phyloP scores from a whole-genome alignment of 179 eudicot species.

The Nepenthes alata region DNA sequence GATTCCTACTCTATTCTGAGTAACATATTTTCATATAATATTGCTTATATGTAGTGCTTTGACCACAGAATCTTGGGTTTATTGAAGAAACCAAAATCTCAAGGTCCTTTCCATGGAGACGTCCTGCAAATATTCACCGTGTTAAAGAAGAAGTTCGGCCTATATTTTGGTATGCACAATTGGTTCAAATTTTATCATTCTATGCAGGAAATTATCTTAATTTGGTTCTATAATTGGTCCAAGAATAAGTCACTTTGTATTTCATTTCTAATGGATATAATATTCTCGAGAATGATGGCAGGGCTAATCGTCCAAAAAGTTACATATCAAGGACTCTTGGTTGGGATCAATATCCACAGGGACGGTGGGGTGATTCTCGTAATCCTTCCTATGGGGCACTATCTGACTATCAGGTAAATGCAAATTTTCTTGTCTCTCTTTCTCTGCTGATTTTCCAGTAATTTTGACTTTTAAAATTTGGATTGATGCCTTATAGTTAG shows the following conservation, averaged over 20 bases:
- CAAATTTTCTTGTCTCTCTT: neutral
- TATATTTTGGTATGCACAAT: slow-evolving; percentile 61
- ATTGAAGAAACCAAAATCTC: slow-evolving; percentile 80
- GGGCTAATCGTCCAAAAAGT: slow-evolving; percentile 99
- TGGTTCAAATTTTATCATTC: neutral
- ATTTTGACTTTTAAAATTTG: too few species aligned
- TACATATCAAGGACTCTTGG: slow-evolving; percentile 75
- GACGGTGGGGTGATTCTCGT: slow-evolving; percentile 91
- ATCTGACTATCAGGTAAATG: slow-evolving; percentile 71
- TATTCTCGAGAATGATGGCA: slow-evolving; percentile 20
- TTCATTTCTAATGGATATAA: slow-evolving; percentile 5
- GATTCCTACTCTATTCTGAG: neutral
- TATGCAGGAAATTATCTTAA: neutral
- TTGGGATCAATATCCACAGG: slow-evolving; percentile 92
- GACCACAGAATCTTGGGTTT: slow-evolving; percentile 86
- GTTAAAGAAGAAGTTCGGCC: slow-evolving; percentile 94
- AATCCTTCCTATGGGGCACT: slow-evolving; percentile 86
- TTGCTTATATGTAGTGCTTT: slow-evolving; percentile 1
- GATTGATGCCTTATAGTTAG: too few species aligned
- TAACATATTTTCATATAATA: neutral
- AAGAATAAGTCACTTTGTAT: neutral
- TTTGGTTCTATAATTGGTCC: too few species aligned
- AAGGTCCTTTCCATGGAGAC: slow-evolving; percentile 89
- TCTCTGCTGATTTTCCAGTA: too few species aligned
- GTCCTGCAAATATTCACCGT: slow-evolving; percentile 71